Conservation (phyloP, 139 green algal species). For the Tetraselmis striata region DNA sequence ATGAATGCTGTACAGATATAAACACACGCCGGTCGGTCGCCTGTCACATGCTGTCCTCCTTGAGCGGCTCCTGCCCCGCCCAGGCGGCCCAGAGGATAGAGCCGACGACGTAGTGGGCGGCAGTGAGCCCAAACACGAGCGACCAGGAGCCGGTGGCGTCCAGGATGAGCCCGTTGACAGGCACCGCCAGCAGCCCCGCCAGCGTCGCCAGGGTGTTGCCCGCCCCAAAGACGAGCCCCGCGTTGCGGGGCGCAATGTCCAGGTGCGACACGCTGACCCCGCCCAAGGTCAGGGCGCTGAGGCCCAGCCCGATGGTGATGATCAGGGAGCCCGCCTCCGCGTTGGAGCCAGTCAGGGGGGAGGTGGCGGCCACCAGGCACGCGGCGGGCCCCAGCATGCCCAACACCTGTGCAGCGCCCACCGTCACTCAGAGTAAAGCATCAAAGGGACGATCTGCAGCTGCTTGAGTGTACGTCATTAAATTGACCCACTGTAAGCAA, state of each 20-base stretch:
- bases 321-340: conserved; percentile 37
- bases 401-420: conserved; percentile 23
- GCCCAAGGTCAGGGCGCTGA: conserved; percentile 64
- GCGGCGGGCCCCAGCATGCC: conserved; percentile 70
- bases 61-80: conserved; percentile 43
- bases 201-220: conserved; percentile 71
- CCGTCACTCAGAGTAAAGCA: neutral
- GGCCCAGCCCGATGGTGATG: conserved; percentile 61
- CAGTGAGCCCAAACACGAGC: conserved; percentile 67
- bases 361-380: conserved; percentile 56
- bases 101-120: conserved; percentile 55
- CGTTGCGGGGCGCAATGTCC: conserved; percentile 66
- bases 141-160: conserved; percentile 54
- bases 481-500: neutral
- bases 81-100: conserved; percentile 46
- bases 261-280: conserved; percentile 65
- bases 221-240: conserved; percentile 61
- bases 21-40: no score
- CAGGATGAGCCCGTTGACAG: conserved; percentile 48
- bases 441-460: neutral
- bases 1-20: no score
- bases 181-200: conserved; percentile 60
- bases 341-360: conserved; percentile 35
- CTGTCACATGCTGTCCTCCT: no score
- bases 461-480: neutral